Conservation (phyloP, 352 stramenopile species). For the Blastocystis sp. region DNA sequence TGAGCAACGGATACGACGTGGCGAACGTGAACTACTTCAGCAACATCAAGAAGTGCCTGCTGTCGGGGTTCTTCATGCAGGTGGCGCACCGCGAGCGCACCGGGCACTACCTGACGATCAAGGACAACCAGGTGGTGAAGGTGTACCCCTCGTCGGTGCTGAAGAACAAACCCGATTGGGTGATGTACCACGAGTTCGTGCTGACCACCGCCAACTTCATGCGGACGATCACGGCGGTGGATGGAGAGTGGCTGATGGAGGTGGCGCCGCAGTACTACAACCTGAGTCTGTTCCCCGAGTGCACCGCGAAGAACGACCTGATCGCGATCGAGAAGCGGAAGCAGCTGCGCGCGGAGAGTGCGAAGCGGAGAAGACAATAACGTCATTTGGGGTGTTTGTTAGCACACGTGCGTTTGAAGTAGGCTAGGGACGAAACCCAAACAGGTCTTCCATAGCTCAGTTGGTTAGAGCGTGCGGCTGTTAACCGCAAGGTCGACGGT, state of each 20-base stretch:
- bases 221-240: constrained; percentile 88
- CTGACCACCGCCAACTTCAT: constrained; percentile 98
- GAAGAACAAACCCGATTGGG: constrained; percentile 63
- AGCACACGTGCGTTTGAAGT: background rate
- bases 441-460: no score
- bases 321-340: constrained; percentile 42
- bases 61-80: constrained; percentile 95
- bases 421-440: background rate
- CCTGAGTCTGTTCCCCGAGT: constrained; percentile 87
- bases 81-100: constrained; percentile 84
- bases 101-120: constrained; percentile 95
- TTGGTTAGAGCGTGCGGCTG: no score
- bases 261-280: constrained; percentile 97
- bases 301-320: constrained; percentile 35
- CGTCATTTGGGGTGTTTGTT: background rate
- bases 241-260: constrained; percentile 85
- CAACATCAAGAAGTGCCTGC: constrained; percentile 87
- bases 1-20: constrained; percentile 70
- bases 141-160: constrained; percentile 63
- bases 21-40: constrained; percentile 83
- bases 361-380: constrained; percentile 15
- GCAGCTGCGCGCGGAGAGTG: background rate
- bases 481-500: no score
- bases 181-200: constrained; percentile 91
- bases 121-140: constrained; percentile 89